Evolutionary conservation across 768 basidiomycete genomes (phyloP), one percentile per base, ranked within the genome.

Genomic region (Suillus subluteus): DNA sequence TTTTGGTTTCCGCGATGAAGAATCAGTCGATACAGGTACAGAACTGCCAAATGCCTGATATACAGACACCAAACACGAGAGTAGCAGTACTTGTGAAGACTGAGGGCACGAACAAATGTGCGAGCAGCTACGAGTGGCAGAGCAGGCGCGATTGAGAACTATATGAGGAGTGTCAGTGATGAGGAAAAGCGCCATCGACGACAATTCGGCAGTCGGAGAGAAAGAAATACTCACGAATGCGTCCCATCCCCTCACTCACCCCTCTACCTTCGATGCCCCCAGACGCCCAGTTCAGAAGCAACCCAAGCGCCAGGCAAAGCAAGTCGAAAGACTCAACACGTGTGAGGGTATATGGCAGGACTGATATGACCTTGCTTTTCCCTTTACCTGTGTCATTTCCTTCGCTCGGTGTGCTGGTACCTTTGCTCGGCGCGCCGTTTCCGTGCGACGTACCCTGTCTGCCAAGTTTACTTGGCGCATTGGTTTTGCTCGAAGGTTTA

Each of bases 271-370:
- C 87, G 74, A 3, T 86, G 12, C 82, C 79, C 6, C 79, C 79
- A 71, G 93, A 90, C 0, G 92, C 86, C 52, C 94, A 79, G 74
- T 94, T 94, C 62, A 91, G 92, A 48, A 94, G 78, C 12, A 94
- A 78, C 1, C 89, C 93, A 6, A 95, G 82, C 7, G 88, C 84
- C 35, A 95, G 87, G 74, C 92, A 94, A 6, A 93, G 79, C 41
- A 84, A 82, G 73, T 95, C 94, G n/a, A 91, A 80, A 4, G 83
- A 78, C 46, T 84, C 81, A 6, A 82, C 78, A 0, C 76, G 71
- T 18, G 58, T 61, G 40, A 61, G 58, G 11, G 40, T 30, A 61
- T 61, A 61, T 3, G 26, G 26, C 11, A 11, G 58, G 18, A 43
- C 26, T 59, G 30, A 78, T 75, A 26, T 70, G 69, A 13, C 74